These are phyloP conservation scores for Aegle marmelos DNA, from an alignment of 345 rosid genomes.

Conservation along the genomic window DNA sequence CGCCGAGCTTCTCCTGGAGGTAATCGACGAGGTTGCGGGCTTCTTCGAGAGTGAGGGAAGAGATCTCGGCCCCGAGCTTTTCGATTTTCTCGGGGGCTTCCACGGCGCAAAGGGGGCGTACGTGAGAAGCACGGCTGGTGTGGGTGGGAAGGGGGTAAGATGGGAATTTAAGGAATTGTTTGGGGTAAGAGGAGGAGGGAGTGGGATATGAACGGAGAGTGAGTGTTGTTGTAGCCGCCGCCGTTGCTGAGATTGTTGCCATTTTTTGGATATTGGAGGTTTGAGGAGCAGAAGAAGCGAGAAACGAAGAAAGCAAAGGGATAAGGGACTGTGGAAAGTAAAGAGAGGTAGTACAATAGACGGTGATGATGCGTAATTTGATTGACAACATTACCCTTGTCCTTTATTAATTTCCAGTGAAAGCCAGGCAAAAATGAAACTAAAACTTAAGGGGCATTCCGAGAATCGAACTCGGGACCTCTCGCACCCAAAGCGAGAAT, in stretches of 20 bases:
- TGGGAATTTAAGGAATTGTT: slow-evolving; percentile 38
- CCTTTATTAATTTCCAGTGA: too few species aligned
- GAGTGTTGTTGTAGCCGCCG: slow-evolving; percentile 22
- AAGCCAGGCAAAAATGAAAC: too few species aligned
- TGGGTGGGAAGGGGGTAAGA: slow-evolving; percentile 25
- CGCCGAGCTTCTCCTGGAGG: slow-evolving; percentile 83
- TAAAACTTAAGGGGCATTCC: slow-evolving; percentile 34
- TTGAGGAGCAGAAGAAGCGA: background rate
- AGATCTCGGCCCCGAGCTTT: slow-evolving; percentile 58
- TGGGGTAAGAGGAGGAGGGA: slow-evolving; percentile 15
- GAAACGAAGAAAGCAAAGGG: background rate
- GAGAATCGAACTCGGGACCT: slow-evolving; percentile 51
- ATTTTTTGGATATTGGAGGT: slow-evolving; percentile 20
- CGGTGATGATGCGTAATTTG: background rate
- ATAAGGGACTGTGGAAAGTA: slow-evolving; percentile 8
- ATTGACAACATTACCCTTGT: slow-evolving; percentile 12
- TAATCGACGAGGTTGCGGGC: slow-evolving; percentile 72
- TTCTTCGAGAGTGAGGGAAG: slow-evolving; percentile 69
- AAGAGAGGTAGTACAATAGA: background rate
- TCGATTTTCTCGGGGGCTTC: slow-evolving; percentile 72
- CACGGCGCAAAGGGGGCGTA: slow-evolving; percentile 63
- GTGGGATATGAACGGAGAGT: slow-evolving; percentile 31
- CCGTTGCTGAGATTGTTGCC: slow-evolving; percentile 42
- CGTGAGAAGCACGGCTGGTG: slow-evolving; percentile 36
- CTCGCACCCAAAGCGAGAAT: slow-evolving; percentile 65